Conservation (phyloP, 495 filamentous ascomycete species). For the Niebla homalea region DNA sequence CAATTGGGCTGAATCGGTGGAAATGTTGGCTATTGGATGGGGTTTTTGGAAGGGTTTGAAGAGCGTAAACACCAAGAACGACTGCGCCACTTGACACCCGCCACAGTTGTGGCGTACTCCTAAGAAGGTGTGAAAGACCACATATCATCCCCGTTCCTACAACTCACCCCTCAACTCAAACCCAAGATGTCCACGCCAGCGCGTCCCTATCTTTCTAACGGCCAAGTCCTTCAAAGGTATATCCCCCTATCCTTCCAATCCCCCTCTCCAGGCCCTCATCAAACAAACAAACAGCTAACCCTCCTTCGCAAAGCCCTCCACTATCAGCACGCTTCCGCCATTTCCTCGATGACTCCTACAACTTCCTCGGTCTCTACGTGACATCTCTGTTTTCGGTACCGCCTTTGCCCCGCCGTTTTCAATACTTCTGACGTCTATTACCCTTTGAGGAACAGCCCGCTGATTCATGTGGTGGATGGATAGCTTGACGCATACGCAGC, state of each 20-base stretch:
- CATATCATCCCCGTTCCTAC: too few relatives aligned
- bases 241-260: not conserved
- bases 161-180: too few relatives aligned
- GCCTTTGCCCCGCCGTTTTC: not conserved
- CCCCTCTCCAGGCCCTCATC: not conserved
- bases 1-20: too few relatives aligned
- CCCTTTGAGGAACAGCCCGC: not conserved
- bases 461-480: not conserved
- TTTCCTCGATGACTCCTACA: slow-evolving; percentile 12
- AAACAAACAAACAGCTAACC: not conserved
- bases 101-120: too few relatives aligned
- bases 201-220: slow-evolving; percentile 16
- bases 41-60: too few relatives aligned
- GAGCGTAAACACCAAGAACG: too few relatives aligned
- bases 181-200: slow-evolving; percentile 14
- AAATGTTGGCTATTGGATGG: too few relatives aligned
- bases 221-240: slow-evolving; percentile 17
- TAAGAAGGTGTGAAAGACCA: too few relatives aligned
- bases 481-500: slow-evolving; percentile 21
- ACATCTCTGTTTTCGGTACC: slow-evolving; percentile 20
- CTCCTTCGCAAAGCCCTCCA: slow-evolving; percentile 13
- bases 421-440: not conserved
- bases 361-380: slow-evolving; percentile 19
- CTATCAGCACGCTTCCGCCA: slow-evolving; percentile 16
- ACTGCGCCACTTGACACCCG: too few relatives aligned